Base-by-base conservation (phyloP, 192 early-diverging fungal genomes). In the Haplosporangium gracile region DNA sequence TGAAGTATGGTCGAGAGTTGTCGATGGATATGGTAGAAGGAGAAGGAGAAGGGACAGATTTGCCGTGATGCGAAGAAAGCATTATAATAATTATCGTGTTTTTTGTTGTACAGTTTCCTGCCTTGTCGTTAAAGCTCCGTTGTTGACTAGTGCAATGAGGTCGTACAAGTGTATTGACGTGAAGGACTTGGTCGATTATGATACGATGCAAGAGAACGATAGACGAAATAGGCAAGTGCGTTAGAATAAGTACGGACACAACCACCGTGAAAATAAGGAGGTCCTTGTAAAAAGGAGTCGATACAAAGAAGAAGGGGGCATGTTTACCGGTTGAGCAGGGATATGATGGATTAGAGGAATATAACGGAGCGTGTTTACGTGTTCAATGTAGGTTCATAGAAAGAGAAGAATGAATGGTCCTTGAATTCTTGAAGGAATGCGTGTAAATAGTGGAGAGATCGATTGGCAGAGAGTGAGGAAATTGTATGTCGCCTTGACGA, bases 1-100 rank as follows among this genome's bases (percentile, higher is more conserved):
- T 72, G 39, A 65, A 82, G 15, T 72, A 68, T 22, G 82, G 34
- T 42, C 57, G 82, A 57, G 70, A 69, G 47, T 57, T 55, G 20
- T 72, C 36, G 43, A 63, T 15, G 10, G 60, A 72, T 32, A 65
- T 11, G 11, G 75, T 20, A 68, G 82, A 82, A 11, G 68, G 32
- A 24, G 32, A 26, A 26, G 49, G 38, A 40, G 71, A 29, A 51
- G 55, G 24, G 6, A 24, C 74, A 18, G 80, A 22, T 34, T 80
- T 76, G 68, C 78, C 78, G n/a, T 85, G 83, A 32, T 85, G 78
- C 13, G 83, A 85, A 13, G 83, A 85, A 10, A 85, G 83, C 83
- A 85, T 79, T 40, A 60, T 40, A 39, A 2, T 15, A 18, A 6
- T 2, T 20, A 34, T 63, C 5, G 29, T 18, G n/a, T 51, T 22